A percentile compares a stretch with the other conserved stretches of the same genome.
Evolutionary conservation across 257 asterid species (phyloP).

Genomic region (Jacaranda mimosifolia): DNA sequence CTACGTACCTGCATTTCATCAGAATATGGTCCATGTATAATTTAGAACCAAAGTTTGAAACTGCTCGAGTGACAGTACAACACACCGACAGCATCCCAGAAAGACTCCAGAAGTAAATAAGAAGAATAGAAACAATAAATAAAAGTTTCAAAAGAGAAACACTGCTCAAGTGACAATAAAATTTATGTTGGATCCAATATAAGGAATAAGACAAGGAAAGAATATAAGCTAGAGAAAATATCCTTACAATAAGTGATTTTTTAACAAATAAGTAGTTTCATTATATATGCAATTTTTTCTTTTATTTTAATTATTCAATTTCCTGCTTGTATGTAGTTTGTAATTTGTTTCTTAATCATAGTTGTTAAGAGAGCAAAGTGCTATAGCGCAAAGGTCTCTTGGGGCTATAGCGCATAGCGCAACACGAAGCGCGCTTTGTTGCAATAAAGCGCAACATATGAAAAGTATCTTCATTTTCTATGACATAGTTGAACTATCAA

Average conservation of each 20-base stretch:
- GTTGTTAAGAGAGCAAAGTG: too few species aligned
- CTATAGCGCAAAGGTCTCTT: too few species aligned
- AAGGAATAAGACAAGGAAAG: background rate
- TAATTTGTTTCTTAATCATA: background rate
- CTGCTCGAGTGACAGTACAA: conserved; percentile 2
- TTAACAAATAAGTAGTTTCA: background rate
- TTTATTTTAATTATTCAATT: background rate
- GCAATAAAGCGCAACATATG: too few species aligned
- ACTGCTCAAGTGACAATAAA: too few species aligned
- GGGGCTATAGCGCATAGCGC: too few species aligned
- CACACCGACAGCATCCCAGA: conserved; percentile 7
- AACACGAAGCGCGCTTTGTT: too few species aligned
- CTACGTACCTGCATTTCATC: conserved; percentile 73
- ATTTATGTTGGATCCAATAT: background rate
- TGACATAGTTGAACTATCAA: too few species aligned
- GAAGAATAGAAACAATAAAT: background rate
- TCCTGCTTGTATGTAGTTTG: background rate
- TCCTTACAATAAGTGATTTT: background rate
- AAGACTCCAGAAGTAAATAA: background rate
- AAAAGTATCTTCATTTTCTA: too few species aligned
- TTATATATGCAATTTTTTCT: background rate
- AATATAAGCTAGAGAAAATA: background rate
- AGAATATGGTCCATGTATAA: conserved; percentile 2
- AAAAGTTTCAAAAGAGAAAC: background rate
- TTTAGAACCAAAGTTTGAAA: background rate